Base-by-base conservation (phyloP, 2,329 filamentous ascomycete genomes). In the Hirsutella thompsonii region DNA sequence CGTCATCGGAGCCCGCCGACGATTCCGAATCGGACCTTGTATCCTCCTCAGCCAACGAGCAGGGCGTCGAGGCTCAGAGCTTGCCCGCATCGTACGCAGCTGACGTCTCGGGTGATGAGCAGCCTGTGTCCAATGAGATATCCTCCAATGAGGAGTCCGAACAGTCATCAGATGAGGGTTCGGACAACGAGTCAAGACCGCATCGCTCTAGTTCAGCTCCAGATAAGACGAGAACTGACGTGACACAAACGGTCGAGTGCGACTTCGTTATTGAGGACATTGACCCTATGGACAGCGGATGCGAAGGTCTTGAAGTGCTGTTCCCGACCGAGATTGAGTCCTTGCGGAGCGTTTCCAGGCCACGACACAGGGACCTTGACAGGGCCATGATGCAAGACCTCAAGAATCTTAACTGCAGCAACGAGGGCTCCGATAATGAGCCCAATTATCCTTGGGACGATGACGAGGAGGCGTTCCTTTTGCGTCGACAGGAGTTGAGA, bases 261-360 rank as follows among this genome's bases (percentile, higher is more conserved):
- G 49, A 56, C 29, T 61, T 72, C 30, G 51, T 56, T 10, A 57
- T 73, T 23, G 69, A 72, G 44, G 69, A 71, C 45, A 60, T 69
- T 41, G 66, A 65, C 39, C 59, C 61, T 3, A 62, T 63, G 61
- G 66, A 69, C 42, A 63, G 60, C 48, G 66, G 66, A 20, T 60
- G 58, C 33, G 66, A 68, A 4, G 60, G 60, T 16, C 52, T 63
- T 20, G 61, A 61, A 26, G 57, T 69, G 20, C 51, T 73, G 20
- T 58, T 54, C 9, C 70, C 70, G 0, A 58, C 61, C 11, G 60
- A 64, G 41, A 68, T 72, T 40, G 70, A 73, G 48, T 66, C 67
- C 13, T 61, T 62, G 37, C 58, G 59, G 19, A 67, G 64, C 45
- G 8, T 14, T 4, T 33, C 32, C 14, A 14, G 8, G 32, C 16